phyloP scores from a whole-genome alignment of 2,329 filamentous ascomycete genomes.

The Eutypa lata region DNA sequence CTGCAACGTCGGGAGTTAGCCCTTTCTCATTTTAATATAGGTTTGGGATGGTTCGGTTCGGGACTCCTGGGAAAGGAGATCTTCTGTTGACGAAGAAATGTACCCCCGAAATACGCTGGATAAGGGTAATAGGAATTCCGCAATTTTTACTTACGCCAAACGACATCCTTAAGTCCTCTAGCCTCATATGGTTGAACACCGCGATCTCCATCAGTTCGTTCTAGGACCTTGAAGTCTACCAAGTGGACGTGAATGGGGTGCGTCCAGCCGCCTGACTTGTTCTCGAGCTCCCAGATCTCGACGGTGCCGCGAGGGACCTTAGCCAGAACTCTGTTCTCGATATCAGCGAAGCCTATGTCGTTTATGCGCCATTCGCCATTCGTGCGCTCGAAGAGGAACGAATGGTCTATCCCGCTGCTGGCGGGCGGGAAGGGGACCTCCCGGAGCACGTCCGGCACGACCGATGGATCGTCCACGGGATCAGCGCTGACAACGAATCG shows the following conservation, averaged over 20 bases:
- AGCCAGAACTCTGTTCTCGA: slow-evolving; percentile 45
- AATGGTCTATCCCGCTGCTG: slow-evolving; percentile 35
- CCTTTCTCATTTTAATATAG: too few relatives aligned
- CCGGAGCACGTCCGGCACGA: slow-evolving; percentile 31
- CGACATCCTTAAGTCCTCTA: slow-evolving; percentile 55
- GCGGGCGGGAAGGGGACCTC: slow-evolving; percentile 36
- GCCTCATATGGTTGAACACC: slow-evolving; percentile 50
- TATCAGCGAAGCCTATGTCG: slow-evolving; percentile 44
- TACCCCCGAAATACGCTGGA: too few relatives aligned
- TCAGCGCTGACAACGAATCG: slow-evolving; percentile 44
- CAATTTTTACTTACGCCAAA: too few relatives aligned
- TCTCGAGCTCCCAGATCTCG: slow-evolving; percentile 48
- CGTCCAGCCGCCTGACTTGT: slow-evolving; percentile 46
- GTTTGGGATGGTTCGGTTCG: too few relatives aligned
- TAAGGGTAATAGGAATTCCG: too few relatives aligned
- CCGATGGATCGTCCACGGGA: slow-evolving; percentile 33
- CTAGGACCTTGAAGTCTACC: slow-evolving; percentile 54
- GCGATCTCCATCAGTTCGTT: slow-evolving; percentile 40
- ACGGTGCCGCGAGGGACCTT: slow-evolving; percentile 43
- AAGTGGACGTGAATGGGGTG: slow-evolving; percentile 59
- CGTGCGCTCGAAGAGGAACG: slow-evolving; percentile 43
- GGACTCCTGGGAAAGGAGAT: too few relatives aligned
- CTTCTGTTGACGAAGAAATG: too few relatives aligned
- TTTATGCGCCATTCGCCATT: slow-evolving; percentile 50
- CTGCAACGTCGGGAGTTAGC: too few relatives aligned